These are phyloP conservation scores for Microcyclospora pomicola DNA, from an alignment of 2,329 filamentous ascomycete genomes.

Conservation along the genomic window DNA sequence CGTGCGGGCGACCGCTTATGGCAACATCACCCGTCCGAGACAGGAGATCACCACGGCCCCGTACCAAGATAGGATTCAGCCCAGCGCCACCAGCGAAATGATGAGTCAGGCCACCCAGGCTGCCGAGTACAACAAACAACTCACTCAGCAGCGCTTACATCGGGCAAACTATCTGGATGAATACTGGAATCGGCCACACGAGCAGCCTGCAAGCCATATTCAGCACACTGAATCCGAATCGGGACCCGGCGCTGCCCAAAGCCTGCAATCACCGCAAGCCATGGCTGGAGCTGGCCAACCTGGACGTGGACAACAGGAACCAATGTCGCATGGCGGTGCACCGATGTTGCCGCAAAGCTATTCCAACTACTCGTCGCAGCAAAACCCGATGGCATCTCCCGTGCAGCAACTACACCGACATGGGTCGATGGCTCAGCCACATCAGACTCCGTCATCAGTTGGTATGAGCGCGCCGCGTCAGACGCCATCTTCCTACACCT, in stretches of 20 bases:
- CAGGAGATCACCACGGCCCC: conserved; percentile 79
- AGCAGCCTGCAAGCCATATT: conserved; percentile 41
- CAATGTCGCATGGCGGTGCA: conserved; percentile 40
- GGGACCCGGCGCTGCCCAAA: conserved; percentile 28
- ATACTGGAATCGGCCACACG: conserved; percentile 71
- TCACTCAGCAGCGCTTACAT: conserved; percentile 67
- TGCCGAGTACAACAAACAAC: conserved; percentile 75
- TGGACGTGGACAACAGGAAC: conserved; percentile 39
- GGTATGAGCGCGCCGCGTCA: conserved; percentile 33
- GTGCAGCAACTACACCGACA: conserved; percentile 53
- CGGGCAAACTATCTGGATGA: conserved; percentile 67
- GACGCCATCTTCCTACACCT: conserved; percentile 27
- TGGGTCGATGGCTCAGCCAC: conserved; percentile 29
- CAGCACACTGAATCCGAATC: conserved; percentile 24
- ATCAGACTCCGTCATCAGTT: conserved; percentile 51
- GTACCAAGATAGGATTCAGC: conserved; percentile 75
- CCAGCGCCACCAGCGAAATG: conserved; percentile 63
- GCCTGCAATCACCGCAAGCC: conserved; percentile 33
- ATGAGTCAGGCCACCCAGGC: conserved; percentile 76
- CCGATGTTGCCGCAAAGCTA: conserved; percentile 51
- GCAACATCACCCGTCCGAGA: conserved; percentile 66
- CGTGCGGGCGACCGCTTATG: conserved; percentile 68
- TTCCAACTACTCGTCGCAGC: conserved; percentile 56
- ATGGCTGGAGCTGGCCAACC: conserved; percentile 38
- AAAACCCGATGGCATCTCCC: conserved; percentile 59